Evolutionary conservation across 1,284 basidiomycete genomes (phyloP), one percentile per base, ranked within the genome.

Genomic region (Xanthoconium separans): DNA sequence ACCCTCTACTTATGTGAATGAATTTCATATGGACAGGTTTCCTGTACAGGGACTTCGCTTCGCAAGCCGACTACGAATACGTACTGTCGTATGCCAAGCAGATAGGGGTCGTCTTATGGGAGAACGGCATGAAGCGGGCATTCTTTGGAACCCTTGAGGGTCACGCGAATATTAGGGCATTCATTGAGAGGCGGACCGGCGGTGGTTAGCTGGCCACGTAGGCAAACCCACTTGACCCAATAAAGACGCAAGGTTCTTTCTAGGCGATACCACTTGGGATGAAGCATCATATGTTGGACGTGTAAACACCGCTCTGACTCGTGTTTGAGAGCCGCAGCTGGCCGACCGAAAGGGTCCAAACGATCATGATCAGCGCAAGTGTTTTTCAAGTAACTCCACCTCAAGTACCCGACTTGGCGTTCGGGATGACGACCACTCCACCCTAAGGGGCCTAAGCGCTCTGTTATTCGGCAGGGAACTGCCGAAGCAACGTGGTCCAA

Each of bases 21-120:
- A 29, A 47, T 30, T 49, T 30, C 34, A 12, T 33, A n/a, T 39
- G 50, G 51, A 40, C 70, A 93, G 94, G 93, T 37, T 93, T 85
- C 69, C 79, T 97, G 39, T 96, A 95, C 73, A 92, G 85, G 40
- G 86, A 89, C 47, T 97, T 97, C 68, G 83, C 87, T 42, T 91
- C 92, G 30, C 83, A 87, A 63, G 85, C 85, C 29, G 93, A 97
- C 73, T 97, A 91, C 70, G 87, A 92, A 57, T 84, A 91, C 59
- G 92, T 95, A 9, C 75, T 92, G 43, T 83, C 88, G 61, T 96
- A 97, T 64, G 94, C 94, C 22, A 85, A 83, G 64, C 83, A 93
- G 66, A 74, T 95, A 34, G 85, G 84, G 52, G 85, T 92, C 39
- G 85, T 96, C 24, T 64, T 95, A 46, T 95, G 89, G 89, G 84